Base-by-base conservation (phyloP, 176 grass and related monocot genomes). In the Carex scoparia region DNA sequence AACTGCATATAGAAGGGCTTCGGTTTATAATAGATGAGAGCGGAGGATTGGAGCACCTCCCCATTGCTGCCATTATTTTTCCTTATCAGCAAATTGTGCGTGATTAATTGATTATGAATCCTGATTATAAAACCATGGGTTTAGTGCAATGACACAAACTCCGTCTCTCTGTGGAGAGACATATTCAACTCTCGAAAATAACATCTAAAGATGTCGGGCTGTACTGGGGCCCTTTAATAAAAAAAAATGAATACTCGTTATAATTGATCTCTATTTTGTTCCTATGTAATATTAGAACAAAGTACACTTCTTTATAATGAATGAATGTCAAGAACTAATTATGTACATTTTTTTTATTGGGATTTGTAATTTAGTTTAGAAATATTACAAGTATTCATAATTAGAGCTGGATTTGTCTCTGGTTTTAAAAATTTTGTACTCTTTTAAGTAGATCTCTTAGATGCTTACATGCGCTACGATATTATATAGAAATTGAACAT, bases 21-120 rank as follows among this genome's bases (percentile, higher is more conserved):
- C 61, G 91, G 14, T 98, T 93, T 30, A 77, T 95, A 71, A 93
- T 98, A 8, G 90, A 98, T n/a, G 93, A 95, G 90, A 73, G 89
- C 15, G 96, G 93, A 18, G 91, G 96, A 15, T 86, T 92, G 13
- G 84, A 72, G 81, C 57, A 91, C 7, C 85, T 89, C 35, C 91
- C 89, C 37, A 87, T 94, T 84, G 86, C 96, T 40, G 96, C 96
- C 8, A 83, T 95, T 19, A 19, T 95, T 61, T 91, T 98, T 40
- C 96, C 96, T 60, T 92, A 88, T 1, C 87, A 93, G 84, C 49
- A 55, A 75, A 82, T 95, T 18, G 85, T 98, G 85, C 89, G 91
- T 46, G 44, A 46, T 42, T 42, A 42, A 42, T 37, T 9, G 72
- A 53, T 81, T 12, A 33, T 9, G 37, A 87, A 9, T 8, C 38